A percentile compares a stretch with the other conserved stretches of the same genome.
These are phyloP conservation scores for Sungouiozyma intestinalis DNA, from an alignment of 805 yeast genomes.

Conservation along the genomic window DNA sequence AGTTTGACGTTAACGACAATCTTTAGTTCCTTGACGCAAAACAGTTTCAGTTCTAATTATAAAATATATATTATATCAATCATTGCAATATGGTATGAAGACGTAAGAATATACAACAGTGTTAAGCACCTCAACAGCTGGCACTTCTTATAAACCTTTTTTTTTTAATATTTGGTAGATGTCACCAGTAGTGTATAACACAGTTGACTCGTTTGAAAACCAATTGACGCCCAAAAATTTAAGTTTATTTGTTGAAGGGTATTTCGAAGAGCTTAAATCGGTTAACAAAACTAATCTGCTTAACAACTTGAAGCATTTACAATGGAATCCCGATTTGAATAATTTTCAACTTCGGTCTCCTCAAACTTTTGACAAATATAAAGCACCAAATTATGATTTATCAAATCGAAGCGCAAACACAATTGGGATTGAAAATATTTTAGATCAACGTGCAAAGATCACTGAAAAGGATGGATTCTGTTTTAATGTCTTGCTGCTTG, in stretches of 20 bases:
- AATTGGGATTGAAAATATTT: slow-evolving; percentile 23
- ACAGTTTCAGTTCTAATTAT: no score
- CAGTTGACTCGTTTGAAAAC: background rate
- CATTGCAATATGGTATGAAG: no score
- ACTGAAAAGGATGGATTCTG: slow-evolving; percentile 50
- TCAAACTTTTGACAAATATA: no score
- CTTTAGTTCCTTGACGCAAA: background rate
- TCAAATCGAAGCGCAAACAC: slow-evolving; percentile 1
- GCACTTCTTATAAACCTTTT: no score
- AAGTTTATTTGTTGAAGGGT: background rate
- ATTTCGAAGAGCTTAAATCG: background rate
- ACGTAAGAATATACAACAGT: no score
- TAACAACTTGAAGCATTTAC: background rate
- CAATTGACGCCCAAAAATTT: slow-evolving; percentile 1
- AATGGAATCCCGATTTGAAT: background rate
- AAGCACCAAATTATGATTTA: background rate
- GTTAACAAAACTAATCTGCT: background rate
- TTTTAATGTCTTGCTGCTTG: slow-evolving; percentile 76
- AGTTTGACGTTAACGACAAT: background rate
- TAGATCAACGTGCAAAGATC: slow-evolving; percentile 23
- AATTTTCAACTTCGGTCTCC: no score
- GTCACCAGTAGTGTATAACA: background rate
- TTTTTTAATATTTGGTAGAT: background rate
- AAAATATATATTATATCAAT: no score
- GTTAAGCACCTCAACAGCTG: no score